Evolutionary conservation across 139 green algal genomes (phyloP).

Genomic region (Chlorella sp.): DNA sequence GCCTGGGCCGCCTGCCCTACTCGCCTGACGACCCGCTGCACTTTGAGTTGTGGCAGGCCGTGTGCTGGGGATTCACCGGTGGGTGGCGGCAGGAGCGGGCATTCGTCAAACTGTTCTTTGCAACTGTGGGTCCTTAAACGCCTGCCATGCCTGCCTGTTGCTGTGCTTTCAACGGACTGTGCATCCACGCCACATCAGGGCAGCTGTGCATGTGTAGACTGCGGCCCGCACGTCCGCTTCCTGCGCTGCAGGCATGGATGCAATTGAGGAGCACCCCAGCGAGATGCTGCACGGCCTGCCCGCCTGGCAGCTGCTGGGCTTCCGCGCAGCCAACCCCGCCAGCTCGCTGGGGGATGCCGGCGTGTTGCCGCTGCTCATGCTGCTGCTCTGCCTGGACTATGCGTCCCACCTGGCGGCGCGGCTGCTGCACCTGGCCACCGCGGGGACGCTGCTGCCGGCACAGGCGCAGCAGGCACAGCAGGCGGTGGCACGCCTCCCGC

Average conservation of each 20-base stretch:
- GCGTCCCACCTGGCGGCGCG: background rate
- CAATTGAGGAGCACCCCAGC: background rate
- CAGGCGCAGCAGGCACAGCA: background rate
- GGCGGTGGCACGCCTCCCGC: background rate
- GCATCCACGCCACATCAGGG: no score
- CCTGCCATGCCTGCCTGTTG: no score
- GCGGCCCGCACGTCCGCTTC: background rate
- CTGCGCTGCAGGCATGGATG: background rate
- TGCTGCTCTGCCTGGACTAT: constrained; percentile 20
- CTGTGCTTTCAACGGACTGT: no score
- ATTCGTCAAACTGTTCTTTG: no score
- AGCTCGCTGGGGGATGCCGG: background rate
- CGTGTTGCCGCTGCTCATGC: constrained; percentile 9
- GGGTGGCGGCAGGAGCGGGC: no score
- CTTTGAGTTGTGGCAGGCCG: constrained; percentile 2
- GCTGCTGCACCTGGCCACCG: constrained; percentile 1
- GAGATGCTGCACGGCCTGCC: background rate
- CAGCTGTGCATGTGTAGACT: no score
- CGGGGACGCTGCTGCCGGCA: background rate
- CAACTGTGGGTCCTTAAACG: no score
- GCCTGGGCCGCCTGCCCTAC: constrained; percentile 23
- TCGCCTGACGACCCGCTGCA: constrained; percentile 1
- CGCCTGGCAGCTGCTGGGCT: constrained; percentile 23
- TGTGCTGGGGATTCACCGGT: constrained; percentile 11
- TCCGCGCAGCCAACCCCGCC: constrained; percentile 23